Evolutionary conservation across 2,329 filamentous ascomycete species (phyloP).

Genomic region (Domatiomyces globalis): DNA sequence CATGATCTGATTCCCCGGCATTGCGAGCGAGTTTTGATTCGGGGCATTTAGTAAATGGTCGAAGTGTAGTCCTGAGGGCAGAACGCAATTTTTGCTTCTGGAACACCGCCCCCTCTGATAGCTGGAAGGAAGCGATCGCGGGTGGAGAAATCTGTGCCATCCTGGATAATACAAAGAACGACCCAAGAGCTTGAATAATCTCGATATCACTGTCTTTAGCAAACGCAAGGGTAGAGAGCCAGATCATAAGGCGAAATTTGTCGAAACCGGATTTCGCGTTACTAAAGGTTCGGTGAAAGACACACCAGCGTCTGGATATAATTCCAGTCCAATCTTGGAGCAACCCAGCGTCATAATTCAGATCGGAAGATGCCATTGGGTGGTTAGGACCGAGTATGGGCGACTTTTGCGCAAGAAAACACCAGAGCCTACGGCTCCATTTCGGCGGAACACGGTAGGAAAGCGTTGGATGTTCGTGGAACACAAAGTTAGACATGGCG

Average conservation of each 20-base stretch:
- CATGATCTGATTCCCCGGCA: neutral
- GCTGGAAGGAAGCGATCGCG: neutral
- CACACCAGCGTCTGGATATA: neutral
- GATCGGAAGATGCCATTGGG: constrained; percentile 1
- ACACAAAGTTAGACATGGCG: constrained; percentile 10
- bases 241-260: constrained; percentile 21
- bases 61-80: neutral
- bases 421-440: constrained; percentile 4
- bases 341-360: constrained; percentile 13
- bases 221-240: constrained; percentile 21
- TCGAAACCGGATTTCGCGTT: constrained; percentile 3
- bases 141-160: neutral
- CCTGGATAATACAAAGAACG: neutral
- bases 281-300: constrained; percentile 13
- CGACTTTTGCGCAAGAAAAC: neutral
- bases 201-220: constrained; percentile 15
- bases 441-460: neutral
- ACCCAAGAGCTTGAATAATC: constrained; percentile 11
- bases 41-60: neutral
- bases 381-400: constrained; percentile 2
- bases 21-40: neutral
- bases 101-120: neutral
- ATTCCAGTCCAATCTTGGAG: constrained; percentile 6
- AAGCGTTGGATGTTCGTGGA: constrained; percentile 4
- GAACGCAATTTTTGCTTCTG: neutral